phyloP scores from a whole-genome alignment of 805 yeast species.

The Kodamaea lidongshanica region DNA sequence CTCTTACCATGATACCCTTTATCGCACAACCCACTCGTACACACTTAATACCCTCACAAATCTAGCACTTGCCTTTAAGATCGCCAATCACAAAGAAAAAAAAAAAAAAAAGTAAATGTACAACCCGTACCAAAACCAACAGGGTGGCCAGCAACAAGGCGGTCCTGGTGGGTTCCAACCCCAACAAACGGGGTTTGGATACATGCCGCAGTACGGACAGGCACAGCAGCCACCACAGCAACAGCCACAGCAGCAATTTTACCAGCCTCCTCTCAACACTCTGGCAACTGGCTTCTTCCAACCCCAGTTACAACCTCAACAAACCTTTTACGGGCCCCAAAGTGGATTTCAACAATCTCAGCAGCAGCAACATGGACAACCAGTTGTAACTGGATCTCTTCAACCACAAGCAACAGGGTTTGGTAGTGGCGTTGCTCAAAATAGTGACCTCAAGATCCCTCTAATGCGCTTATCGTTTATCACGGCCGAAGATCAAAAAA shows the following conservation, averaged over 20 bases:
- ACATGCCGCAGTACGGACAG: constrained; percentile 10
- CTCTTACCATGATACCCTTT: too few relatives aligned
- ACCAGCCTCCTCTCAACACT: constrained; percentile 20
- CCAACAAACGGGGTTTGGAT: constrained; percentile 21
- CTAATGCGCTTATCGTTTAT: constrained; percentile 76
- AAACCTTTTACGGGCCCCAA: constrained; percentile 10
- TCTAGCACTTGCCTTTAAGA: too few relatives aligned
- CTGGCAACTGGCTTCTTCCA: constrained; percentile 44
- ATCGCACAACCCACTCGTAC: too few relatives aligned
- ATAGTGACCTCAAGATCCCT: constrained; percentile 60
- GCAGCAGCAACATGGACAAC: constrained; percentile 16
- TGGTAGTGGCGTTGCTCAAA: constrained; percentile 39
- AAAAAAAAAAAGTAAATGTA: constrained; percentile 28
- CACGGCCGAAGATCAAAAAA: constrained; percentile 76
- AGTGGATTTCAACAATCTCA: constrained; percentile 1
- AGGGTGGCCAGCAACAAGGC: constrained; percentile 18
- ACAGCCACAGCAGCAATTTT: constrained; percentile 8
- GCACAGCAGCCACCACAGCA: constrained; percentile 7
- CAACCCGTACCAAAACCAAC: constrained; percentile 37
- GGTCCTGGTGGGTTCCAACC: constrained; percentile 17
- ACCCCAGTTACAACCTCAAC: constrained; percentile 17
- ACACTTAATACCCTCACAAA: too few relatives aligned
- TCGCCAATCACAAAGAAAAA: neutral
- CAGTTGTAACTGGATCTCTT: constrained; percentile 33
- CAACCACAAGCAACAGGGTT: constrained; percentile 46